Evolutionary conservation across 2,329 filamentous ascomycete genomes (phyloP).

Genomic region (Colletotrichum tanaceti): DNA sequence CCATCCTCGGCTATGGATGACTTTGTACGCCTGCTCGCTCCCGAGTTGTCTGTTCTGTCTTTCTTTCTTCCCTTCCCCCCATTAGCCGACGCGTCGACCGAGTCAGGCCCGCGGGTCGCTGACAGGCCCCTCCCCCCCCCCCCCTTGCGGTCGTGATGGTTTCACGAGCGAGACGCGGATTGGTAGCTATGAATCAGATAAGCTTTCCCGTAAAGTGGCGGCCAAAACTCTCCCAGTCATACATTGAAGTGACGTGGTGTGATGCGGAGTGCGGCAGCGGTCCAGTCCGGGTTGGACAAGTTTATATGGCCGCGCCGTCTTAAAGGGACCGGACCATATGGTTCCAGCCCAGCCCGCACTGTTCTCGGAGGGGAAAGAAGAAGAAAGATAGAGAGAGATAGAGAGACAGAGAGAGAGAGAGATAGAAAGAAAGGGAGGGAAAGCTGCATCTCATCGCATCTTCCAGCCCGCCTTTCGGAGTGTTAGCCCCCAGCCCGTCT

Average conservation of each 20-base stretch:
- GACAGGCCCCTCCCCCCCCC: not conserved
- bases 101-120: slow-evolving; percentile 23
- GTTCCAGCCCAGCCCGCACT: not conserved
- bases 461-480: slow-evolving; percentile 25
- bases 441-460: slow-evolving; percentile 14
- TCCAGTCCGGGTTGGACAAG: too few relatives aligned
- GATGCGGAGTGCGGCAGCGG: too few relatives aligned
- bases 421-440: too few relatives aligned
- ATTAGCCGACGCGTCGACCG: not conserved
- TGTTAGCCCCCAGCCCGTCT: not conserved
- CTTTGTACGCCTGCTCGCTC: not conserved
- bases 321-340: slow-evolving; percentile 14
- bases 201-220: slow-evolving; percentile 8
- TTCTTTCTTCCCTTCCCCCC: too few relatives aligned
- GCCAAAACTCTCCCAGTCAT: slow-evolving; percentile 19
- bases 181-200: not conserved
- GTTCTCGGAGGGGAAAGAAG: too few relatives aligned
- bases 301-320: slow-evolving; percentile 1
- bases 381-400: too few relatives aligned
- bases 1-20: not conserved
- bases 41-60: too few relatives aligned
- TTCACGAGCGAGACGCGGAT: slow-evolving; percentile 20
- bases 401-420: too few relatives aligned
- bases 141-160: slow-evolving; percentile 1
- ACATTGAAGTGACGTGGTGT: not conserved